Evolutionary conservation across 345 rosid species (phyloP).

Genomic region (Theobroma cacao): DNA sequence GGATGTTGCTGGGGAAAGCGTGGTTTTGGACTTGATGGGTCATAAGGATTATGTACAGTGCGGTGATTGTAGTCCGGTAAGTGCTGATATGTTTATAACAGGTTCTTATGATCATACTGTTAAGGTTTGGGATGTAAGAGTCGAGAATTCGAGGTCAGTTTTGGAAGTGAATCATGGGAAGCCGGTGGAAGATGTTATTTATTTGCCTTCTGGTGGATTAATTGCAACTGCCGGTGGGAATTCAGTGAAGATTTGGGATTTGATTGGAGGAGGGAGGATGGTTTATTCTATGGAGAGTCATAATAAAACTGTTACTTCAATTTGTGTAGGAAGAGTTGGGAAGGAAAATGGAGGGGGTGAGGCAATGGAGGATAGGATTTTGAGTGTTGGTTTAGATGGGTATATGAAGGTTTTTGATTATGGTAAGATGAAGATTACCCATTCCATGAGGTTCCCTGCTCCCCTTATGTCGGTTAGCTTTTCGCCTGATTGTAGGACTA

Average conservation of each 20-base stretch:
- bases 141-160: slow-evolving; percentile 40
- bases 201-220: slow-evolving; percentile 85
- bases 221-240: slow-evolving; percentile 84
- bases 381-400: slow-evolving; percentile 87
- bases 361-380: slow-evolving; percentile 48
- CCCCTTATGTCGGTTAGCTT: slow-evolving; percentile 71
- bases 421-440: slow-evolving; percentile 68
- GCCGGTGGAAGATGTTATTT: slow-evolving; percentile 86
- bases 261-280: slow-evolving; percentile 81
- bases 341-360: slow-evolving; percentile 36
- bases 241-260: slow-evolving; percentile 85
- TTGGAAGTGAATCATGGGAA: slow-evolving; percentile 79
- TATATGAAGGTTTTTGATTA: slow-evolving; percentile 92
- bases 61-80: slow-evolving; percentile 81
- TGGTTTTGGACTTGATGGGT: slow-evolving; percentile 57
- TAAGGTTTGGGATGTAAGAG: slow-evolving; percentile 91
- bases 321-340: slow-evolving; percentile 57
- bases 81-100: slow-evolving; percentile 58
- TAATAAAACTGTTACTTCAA: slow-evolving; percentile 71
- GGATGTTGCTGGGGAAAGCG: slow-evolving; percentile 78
- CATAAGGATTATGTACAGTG: slow-evolving; percentile 93
- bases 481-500: slow-evolving; percentile 53
- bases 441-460: slow-evolving; percentile 89
- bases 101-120: slow-evolving; percentile 95
- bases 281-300: slow-evolving; percentile 87